Evolutionary conservation across 371 early-diverging fungal genomes (phyloP).

Genomic region (Rhizopus microsporus): DNA sequence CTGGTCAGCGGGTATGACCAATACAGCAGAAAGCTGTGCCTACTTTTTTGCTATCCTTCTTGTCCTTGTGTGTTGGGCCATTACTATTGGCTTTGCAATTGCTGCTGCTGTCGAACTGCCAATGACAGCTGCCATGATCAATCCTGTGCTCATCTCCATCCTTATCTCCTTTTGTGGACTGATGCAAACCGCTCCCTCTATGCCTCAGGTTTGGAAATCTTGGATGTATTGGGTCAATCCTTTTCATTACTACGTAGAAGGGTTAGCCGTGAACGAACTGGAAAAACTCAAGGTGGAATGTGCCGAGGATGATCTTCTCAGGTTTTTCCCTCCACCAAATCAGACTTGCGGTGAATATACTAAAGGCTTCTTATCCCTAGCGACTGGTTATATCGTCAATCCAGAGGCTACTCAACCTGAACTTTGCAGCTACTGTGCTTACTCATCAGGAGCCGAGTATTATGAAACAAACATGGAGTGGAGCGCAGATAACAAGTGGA

Average conservation of each 20-base stretch:
- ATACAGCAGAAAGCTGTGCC: constrained; percentile 37
- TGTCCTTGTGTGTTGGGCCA: constrained; percentile 54
- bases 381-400: constrained; percentile 58
- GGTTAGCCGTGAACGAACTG: constrained; percentile 64
- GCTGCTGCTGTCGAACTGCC: constrained; percentile 64
- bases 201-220: constrained; percentile 68
- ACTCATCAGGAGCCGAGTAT: constrained; percentile 55
- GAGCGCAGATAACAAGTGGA: constrained; percentile 59
- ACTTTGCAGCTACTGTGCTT: constrained; percentile 64
- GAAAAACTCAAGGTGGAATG: constrained; percentile 49
- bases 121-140: constrained; percentile 58
- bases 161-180: constrained; percentile 66
- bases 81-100: constrained; percentile 66
- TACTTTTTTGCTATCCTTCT: constrained; percentile 60
- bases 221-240: constrained; percentile 77
- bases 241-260: constrained; percentile 69
- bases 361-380: constrained; percentile 41
- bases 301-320: constrained; percentile 39
- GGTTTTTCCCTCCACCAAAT: constrained; percentile 54
- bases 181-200: constrained; percentile 51
- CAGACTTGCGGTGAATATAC: constrained; percentile 62
- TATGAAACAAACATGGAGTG: constrained; percentile 23
- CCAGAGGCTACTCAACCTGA: constrained; percentile 39
- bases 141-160: constrained; percentile 61
- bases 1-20: constrained; percentile 63